Base-by-base conservation (phyloP, 2,329 filamentous ascomycete species). In the Epichloe baconii region DNA sequence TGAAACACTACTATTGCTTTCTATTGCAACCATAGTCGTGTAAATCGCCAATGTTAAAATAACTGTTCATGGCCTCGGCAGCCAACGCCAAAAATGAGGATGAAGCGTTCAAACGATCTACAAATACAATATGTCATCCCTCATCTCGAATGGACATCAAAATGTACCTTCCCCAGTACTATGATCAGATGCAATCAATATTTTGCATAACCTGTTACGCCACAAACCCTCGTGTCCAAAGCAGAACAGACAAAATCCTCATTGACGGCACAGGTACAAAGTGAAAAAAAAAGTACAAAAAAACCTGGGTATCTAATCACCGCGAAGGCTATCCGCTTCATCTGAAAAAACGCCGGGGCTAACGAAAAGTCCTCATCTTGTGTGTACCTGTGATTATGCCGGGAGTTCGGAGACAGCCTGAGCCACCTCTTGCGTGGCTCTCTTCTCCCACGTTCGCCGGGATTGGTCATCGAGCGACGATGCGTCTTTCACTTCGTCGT, bases 381-480 rank as follows among this genome's bases (percentile, higher is more conserved):
- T 49, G 15, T 58, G 55, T 55, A 57, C 57, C 55, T 54, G 58
- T 61, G 54, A 57, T 74, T 63, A 77, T 54, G 69, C 68, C 58
- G 68, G 68, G 56, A 83, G 66, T 55, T 75, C 74, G 49, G 77
- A 75, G 49, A 95, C 74, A 15, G 88, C 88, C 59, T 77, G 81
- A 53, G 82, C 79, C 4, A 96, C 91, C 68, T 95, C 89, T 44
- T 82, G 78, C 17, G 75, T 79, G 14, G 89, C 90, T 60, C 88
- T 77, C 58, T 77, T 80, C 69, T 94, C 86, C 77, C 88, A 88
- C 46, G 76, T 77, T 56, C 78, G 78, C 52, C 82, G 78, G 51
- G 80, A 79, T 31, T 80, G 78, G 21, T 84, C 76, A 60, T 86
- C 79, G 34, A 93, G 74, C 23, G 73, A 68, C 19, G 74, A 68